A percentile compares a stretch with the other conserved stretches of the same genome.
Conservation (phyloP, 2,329 filamentous ascomycete species). For the Xylariaceae sp. region DNA sequence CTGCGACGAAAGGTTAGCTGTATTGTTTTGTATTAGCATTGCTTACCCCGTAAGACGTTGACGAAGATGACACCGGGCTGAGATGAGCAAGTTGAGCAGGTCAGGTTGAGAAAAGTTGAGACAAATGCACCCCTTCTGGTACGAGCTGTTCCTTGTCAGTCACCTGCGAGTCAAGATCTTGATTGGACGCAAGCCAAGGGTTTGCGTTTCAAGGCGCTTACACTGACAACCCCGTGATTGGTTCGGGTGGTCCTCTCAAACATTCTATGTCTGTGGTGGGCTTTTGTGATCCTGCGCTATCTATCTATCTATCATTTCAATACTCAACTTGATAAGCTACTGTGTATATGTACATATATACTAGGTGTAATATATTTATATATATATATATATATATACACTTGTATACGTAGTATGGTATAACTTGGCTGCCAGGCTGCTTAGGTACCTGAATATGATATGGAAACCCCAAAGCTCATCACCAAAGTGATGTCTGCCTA, state of each 20-base stretch:
- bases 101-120: not conserved
- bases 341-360: too few species aligned
- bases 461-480: too few species aligned
- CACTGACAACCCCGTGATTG: slow-evolving; percentile 20
- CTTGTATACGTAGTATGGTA: too few species aligned
- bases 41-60: not conserved
- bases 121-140: not conserved
- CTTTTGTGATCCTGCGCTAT: not conserved
- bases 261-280: slow-evolving; percentile 11
- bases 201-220: slow-evolving; percentile 32
- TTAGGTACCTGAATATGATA: too few species aligned
- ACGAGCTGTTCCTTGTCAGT: slow-evolving; percentile 20
- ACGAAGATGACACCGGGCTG: not conserved
- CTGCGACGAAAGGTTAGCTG: not conserved
- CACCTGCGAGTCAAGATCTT: slow-evolving; percentile 14
- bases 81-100: too few species aligned
- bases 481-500: not conserved
- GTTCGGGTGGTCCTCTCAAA: slow-evolving; percentile 8
- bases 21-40: not conserved
- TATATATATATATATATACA: too few species aligned
- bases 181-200: slow-evolving; percentile 28
- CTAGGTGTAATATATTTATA: too few species aligned
- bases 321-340: too few species aligned
- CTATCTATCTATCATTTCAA: too few species aligned
- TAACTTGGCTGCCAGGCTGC: too few species aligned